Base-by-base conservation (phyloP, 2,329 filamentous ascomycete species). In the Thielaviopsis musarum region DNA sequence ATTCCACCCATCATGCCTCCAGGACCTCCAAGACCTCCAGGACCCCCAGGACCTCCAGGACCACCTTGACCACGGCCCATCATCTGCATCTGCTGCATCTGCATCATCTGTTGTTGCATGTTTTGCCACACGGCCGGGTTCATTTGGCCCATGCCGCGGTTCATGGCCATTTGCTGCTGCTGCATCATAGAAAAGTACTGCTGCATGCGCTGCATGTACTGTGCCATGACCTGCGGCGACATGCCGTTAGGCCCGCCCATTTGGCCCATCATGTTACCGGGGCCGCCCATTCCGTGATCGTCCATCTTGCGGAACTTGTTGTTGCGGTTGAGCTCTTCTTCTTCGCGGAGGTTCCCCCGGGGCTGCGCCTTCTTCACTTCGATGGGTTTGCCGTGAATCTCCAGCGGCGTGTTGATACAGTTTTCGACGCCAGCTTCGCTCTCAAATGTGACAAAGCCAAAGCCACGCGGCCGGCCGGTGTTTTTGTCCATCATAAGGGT, bases 401-500 rank as follows among this genome's bases (percentile, higher is more conserved):
- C 88, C 13, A 98, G 79, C 17, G 89, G 87, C 22, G 84, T 81
- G 59, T 85, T 83, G 52, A 98, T 82, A 62, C 91, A 95, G 38
- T 88, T 87, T 64, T 98, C 93, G 52, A 98, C 93, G 19, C 93
- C 93, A 17, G 88, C 84, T 67, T 98, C 93, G 65, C 85, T 94
- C 72, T 98, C 93, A 66, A 98, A 98, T 0, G 93, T 98, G 58
- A 98, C 93, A 70, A 98, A 98, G 15, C 93, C 93, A 67, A 98
- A 98, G 1, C 93, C 93, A 68, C 93, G 81, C 2, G 93, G 93
- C 49, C 93, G 83, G n/a, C 93, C 93, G 0, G 93, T 98, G 70
- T 98, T 93, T 73, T 98, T 98, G 71, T 98, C 93, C 84, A 98
- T 98, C 93, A 98, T 98, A 2, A 98, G 82, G 0, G 93, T 98